Evolutionary conservation across 164 flowering plant genomes (phyloP).

Genomic region (Nelumbo lutea): DNA sequence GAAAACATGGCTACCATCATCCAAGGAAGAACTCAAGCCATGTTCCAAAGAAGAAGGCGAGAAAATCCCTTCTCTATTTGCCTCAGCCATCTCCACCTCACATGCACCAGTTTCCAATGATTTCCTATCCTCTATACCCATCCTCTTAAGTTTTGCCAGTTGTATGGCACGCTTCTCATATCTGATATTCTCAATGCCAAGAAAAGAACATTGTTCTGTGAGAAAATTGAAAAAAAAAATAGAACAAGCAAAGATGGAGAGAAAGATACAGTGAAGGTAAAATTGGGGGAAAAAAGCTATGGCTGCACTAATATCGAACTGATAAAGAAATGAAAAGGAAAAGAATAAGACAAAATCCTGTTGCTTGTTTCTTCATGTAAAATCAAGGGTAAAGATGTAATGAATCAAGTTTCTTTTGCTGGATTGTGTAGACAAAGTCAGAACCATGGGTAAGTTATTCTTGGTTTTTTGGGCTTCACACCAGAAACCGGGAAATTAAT

Average conservation of each 20-base stretch:
- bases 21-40: constrained; percentile 1
- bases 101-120: constrained; percentile 23
- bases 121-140: constrained; percentile 36
- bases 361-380: too few species aligned
- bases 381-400: too few species aligned
- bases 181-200: constrained; percentile 24
- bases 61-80: constrained; percentile 22
- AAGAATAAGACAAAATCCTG: too few species aligned
- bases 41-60: constrained; percentile 9
- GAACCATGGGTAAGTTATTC: too few species aligned
- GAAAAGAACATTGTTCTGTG: not conserved
- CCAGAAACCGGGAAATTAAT: too few species aligned
- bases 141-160: constrained; percentile 37
- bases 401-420: too few species aligned
- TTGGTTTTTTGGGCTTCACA: too few species aligned
- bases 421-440: too few species aligned
- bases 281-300: too few species aligned
- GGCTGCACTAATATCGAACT: too few species aligned
- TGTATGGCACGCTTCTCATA: constrained; percentile 56
- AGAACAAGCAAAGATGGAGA: too few species aligned
- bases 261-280: not conserved
- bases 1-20: not conserved
- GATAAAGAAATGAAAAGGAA: too few species aligned
- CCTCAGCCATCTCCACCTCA: constrained; percentile 76
- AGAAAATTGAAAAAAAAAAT: not conserved